Percentiles rank a stretch among this genome's conserved stretches.
These are phyloP conservation scores for Vanilla planifolia DNA, from an alignment of 106 monocot genomes.

Conservation along the genomic window DNA sequence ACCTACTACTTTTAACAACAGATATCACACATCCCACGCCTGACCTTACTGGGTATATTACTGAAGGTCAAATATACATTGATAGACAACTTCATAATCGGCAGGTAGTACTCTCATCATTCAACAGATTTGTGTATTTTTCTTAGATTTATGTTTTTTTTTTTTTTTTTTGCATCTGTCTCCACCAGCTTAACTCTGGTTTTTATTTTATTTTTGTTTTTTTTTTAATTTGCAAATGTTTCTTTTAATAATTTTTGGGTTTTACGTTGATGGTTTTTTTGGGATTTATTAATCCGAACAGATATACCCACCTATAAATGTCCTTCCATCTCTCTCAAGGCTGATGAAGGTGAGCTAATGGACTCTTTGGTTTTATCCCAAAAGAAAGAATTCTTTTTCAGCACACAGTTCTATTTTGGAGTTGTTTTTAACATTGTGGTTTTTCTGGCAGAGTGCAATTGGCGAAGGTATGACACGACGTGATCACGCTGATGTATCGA, in stretches of 20 bases:
- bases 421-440: no score
- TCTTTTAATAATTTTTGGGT: no score
- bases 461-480: conserved; percentile 99
- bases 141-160: not conserved
- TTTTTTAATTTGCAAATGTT: no score
- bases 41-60: conserved; percentile 97
- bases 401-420: no score
- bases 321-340: conserved; percentile 66
- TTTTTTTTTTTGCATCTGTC: not conserved
- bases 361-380: no score
- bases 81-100: conserved; percentile 96
- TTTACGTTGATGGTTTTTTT: no score
- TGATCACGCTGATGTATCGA: conserved; percentile 96
- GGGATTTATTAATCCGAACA: conserved; percentile 14
- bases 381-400: not conserved
- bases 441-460: conserved; percentile 82
- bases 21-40: conserved; percentile 99
- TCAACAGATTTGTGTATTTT: not conserved
- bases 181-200: not conserved
- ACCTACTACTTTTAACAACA: conserved; percentile 13
- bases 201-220: no score
- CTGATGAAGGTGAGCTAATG: conserved; percentile 56
- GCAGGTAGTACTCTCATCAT: conserved; percentile 39
- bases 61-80: conserved; percentile 99
- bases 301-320: conserved; percentile 71